Conservation (phyloP, 352 stramenopile species). For the Pseudoperonospora humuli region DNA sequence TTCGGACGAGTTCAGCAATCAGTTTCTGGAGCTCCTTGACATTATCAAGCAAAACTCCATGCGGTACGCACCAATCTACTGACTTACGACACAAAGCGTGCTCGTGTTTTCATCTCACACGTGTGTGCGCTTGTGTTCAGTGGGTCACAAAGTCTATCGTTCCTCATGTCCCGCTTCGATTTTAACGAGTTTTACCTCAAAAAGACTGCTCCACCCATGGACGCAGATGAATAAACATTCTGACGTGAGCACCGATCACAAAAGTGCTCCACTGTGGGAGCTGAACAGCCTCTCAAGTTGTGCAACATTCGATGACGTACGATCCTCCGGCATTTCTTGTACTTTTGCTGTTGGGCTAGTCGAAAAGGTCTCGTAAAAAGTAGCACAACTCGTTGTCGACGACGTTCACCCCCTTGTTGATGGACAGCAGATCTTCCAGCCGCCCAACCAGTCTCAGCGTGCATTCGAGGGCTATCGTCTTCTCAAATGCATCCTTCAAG, state of each 20-base stretch:
- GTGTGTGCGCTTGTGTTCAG: constrained; percentile 9
- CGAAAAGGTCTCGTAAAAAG: constrained; percentile 61
- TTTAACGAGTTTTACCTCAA: constrained; percentile 88
- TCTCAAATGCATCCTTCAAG: constrained; percentile 40
- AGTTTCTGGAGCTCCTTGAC: constrained; percentile 64
- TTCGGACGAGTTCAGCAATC: constrained; percentile 45
- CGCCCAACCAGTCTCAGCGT: constrained; percentile 36
- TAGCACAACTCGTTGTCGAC: no score
- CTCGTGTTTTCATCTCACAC: constrained; percentile 1
- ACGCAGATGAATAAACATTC: constrained; percentile 36
- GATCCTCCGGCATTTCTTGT: constrained; percentile 1
- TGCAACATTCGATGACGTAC: neutral
- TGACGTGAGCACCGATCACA: constrained; percentile 11
- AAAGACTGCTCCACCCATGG: constrained; percentile 35
- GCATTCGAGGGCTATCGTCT: constrained; percentile 34
- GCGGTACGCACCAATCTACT: constrained; percentile 30
- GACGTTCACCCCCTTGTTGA: constrained; percentile 29
- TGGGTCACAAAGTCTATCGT: constrained; percentile 74
- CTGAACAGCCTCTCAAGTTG: constrained; percentile 3
- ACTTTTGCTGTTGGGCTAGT: constrained; percentile 13
- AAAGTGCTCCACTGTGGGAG: no score
- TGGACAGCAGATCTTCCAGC: constrained; percentile 47
- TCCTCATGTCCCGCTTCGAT: constrained; percentile 84
- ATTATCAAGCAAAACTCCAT: constrained; percentile 52
- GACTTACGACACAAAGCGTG: neutral